phyloP scores from a whole-genome alignment of 2,329 filamentous ascomycete genomes.

The Aureobasidium sp. region DNA sequence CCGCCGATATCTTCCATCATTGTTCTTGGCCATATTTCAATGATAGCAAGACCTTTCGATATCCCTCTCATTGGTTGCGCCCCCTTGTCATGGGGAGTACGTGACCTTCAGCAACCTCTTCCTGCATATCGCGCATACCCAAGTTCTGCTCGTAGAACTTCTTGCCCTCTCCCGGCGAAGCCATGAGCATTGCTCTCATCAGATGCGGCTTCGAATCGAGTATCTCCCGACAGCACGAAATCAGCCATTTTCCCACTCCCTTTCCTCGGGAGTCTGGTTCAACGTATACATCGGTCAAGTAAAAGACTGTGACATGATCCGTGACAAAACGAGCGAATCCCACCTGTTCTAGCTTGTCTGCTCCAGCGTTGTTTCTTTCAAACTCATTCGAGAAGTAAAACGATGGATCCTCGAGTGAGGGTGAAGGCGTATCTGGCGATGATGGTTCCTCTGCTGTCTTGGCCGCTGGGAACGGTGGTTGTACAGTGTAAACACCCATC shows the following conservation, averaged over 20 bases:
- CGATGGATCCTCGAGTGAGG: slow-evolving; percentile 14
- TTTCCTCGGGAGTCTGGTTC: slow-evolving; percentile 14
- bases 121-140: slow-evolving; percentile 17
- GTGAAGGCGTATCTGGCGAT: slow-evolving; percentile 19
- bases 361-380: not conserved
- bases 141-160: slow-evolving; percentile 18
- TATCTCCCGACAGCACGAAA: slow-evolving; percentile 18
- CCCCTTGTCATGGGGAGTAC: not conserved
- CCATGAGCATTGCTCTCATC: slow-evolving; percentile 18
- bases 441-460: slow-evolving; percentile 14
- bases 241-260: slow-evolving; percentile 21
- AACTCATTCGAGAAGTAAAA: slow-evolving; percentile 3
- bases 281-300: slow-evolving; percentile 23
- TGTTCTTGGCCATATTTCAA: not conserved
- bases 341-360: slow-evolving; percentile 17
- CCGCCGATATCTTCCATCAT: not conserved
- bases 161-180: slow-evolving; percentile 15
- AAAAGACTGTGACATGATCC: slow-evolving; percentile 20
- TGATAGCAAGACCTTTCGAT: not conserved
- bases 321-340: slow-evolving; percentile 22
- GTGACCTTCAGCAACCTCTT: slow-evolving; percentile 5
- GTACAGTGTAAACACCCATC: slow-evolving; percentile 20
- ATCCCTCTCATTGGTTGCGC: not conserved
- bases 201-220: slow-evolving; percentile 17
- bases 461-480: slow-evolving; percentile 4